Evolutionary conservation across 257 asterid species (phyloP).

Genomic region (Solanum pinnatisectum): DNA sequence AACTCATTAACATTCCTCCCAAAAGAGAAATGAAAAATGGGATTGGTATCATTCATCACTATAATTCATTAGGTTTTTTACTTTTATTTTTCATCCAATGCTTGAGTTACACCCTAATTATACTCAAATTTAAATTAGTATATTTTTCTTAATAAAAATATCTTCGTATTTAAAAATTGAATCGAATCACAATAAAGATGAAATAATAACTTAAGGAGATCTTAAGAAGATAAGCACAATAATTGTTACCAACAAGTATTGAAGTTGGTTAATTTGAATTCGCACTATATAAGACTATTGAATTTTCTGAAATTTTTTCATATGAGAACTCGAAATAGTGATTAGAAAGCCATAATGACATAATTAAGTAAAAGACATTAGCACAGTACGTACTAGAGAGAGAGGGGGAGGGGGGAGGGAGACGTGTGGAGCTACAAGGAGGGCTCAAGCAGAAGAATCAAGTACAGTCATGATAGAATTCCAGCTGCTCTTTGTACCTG

Average conservation of each 20-base stretch:
- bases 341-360: neutral
- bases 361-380: neutral
- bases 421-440: neutral
- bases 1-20: neutral
- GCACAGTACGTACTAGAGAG: neutral
- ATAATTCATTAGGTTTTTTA: neutral
- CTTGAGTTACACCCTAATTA: neutral
- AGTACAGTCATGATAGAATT: neutral
- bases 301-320: too few relatives aligned
- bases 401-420: neutral
- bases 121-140: neutral
- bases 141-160: too few relatives aligned
- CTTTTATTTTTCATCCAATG: neutral
- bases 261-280: too few relatives aligned
- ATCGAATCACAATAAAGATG: too few relatives aligned
- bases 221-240: too few relatives aligned
- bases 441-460: neutral
- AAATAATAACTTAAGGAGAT: too few relatives aligned
- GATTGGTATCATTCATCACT: neutral
- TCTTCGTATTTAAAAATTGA: too few relatives aligned
- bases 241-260: too few relatives aligned
- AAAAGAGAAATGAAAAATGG: neutral
- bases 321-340: neutral
- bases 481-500: neutral
- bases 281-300: too few relatives aligned